phyloP scores from a whole-genome alignment of 2,329 filamentous ascomycete species.

The Scedosporium minutisporum region DNA sequence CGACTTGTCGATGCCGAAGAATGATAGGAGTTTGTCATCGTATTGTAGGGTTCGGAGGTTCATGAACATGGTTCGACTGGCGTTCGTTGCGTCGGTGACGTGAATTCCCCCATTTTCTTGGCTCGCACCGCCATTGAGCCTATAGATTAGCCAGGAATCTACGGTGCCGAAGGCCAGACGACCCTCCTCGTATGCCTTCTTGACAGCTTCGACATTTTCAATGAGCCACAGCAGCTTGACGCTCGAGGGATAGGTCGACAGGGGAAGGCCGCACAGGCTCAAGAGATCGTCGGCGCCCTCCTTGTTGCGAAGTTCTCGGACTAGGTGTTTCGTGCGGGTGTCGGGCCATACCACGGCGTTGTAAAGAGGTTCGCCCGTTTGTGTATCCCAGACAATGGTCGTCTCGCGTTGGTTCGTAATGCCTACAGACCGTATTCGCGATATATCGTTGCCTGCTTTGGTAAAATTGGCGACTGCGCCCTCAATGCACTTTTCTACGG shows the following conservation, averaged over 20 bases:
- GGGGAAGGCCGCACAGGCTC: constrained; percentile 66
- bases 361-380: constrained; percentile 69
- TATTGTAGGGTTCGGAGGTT: constrained; percentile 74
- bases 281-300: constrained; percentile 59
- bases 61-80: constrained; percentile 91
- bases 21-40: constrained; percentile 64
- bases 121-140: constrained; percentile 63
- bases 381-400: constrained; percentile 72
- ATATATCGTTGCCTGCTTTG: constrained; percentile 55
- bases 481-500: constrained; percentile 72
- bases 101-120: constrained; percentile 49
- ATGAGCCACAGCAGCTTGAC: constrained; percentile 81
- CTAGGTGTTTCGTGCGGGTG: constrained; percentile 62
- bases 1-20: constrained; percentile 61
- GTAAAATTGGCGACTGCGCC: constrained; percentile 63
- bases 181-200: constrained; percentile 65
- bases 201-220: constrained; percentile 58
- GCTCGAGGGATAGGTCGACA: constrained; percentile 82
- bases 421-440: constrained; percentile 67
- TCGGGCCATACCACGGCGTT: constrained; percentile 90
- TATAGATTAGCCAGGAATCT: constrained; percentile 81
- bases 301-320: constrained; percentile 63
- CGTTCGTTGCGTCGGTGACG: constrained; percentile 82
- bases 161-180: constrained; percentile 77
- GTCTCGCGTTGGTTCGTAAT: constrained; percentile 91